Base-by-base conservation (phyloP, 2,329 filamentous ascomycete species). In the Cladorrhinum sp. region DNA sequence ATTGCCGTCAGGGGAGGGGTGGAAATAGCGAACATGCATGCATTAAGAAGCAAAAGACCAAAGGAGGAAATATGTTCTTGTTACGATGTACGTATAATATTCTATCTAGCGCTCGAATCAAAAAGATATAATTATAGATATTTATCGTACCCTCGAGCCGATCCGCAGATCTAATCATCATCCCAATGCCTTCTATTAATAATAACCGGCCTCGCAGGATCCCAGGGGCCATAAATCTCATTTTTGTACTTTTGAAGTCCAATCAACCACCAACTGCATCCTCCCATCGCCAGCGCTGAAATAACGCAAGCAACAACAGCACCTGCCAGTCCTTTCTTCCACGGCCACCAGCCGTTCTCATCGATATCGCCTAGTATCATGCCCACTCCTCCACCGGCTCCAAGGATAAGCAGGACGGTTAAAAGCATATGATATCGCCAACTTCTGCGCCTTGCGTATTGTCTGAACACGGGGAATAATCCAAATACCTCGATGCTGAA, bases 401-500 rank as follows among this genome's bases (percentile, higher is more conserved):
- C 86, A 29, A 93, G 79, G 1, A 97, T 89, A 22, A 98, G 82
- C 13, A 87, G 75, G 7, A 88, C 79, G 0, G 93, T 96, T 22
- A 97, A 81, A 0, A 84, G 70, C 2, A 95, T 81, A 73, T 99
- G 93, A 23, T 92, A 91, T 1, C 79, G 83, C 87, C 91, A 95
- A 61, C 88, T 92, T 38, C 90, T 84, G 71, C 93, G 89, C 16
- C 91, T 85, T 9, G 96, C 84, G 70, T 96, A 91, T 5, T 93
- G 85, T n/a, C 95, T 81, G 71, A 98, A 98, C 3, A 99, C 93
- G n/a, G 95, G 95, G 67, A 98, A 98, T 7, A 99, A 81, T 0
- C 93, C 95, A 74, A 98, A 99, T 1, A 99, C 92, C 73, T 99
- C 92, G 68, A 99, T 98, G 63, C 89, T 93, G 81, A 99, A 98